Base-by-base conservation (phyloP, 2,329 filamentous ascomycete genomes). In the Fusarium sp. region DNA sequence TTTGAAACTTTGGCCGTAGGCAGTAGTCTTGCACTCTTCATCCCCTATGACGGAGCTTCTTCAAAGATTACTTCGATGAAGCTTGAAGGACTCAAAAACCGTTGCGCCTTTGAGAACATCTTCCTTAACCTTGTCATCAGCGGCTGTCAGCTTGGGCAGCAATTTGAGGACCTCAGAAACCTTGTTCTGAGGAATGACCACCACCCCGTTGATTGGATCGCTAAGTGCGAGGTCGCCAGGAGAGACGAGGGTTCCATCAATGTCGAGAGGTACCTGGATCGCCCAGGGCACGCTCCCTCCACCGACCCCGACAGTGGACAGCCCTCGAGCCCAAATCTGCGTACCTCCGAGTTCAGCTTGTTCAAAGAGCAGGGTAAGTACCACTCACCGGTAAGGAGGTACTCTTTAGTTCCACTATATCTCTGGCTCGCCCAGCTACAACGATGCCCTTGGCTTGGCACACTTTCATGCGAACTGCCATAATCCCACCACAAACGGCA, bases 401-500 rank as follows among this genome's bases (percentile, higher is more conserved):
- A 46, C 78, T 84, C 60, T 82, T 84, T 65, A 93, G 79, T 76
- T 92, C 89, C 20, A 81, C 82, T 22, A 94, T 75, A 81, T 94
- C 93, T 68, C 92, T 85, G 10, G 92, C 88, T 42, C 92, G 83
- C 2, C 92, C 92, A 72, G 89, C 86, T 12, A 93, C 90, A n/a
- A 94, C 82, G 15, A 92, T 86, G 5, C 86, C 91, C 72, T 84
- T 84, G 22, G 88, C 88, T 18, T 88, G 87, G 15, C 91, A 84
- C 18, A 86, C 79, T 75, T 90, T 89, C 87, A 94, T 92, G 25
- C 92, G 85, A 35, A 88, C 83, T 9, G 91, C 92, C 87, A 94
- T 92, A 71, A 94, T 93, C 22, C 92, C 92, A n/a, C 93, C 93
- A 10, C 93, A 86, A 12, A 93, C 86, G 10, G 92, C 92, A 80